Percentiles rank a stretch among this genome's conserved stretches.
These are phyloP conservation scores for Scutellaria minor DNA, from an alignment of 257 asterid species.

Conservation along the genomic window DNA sequence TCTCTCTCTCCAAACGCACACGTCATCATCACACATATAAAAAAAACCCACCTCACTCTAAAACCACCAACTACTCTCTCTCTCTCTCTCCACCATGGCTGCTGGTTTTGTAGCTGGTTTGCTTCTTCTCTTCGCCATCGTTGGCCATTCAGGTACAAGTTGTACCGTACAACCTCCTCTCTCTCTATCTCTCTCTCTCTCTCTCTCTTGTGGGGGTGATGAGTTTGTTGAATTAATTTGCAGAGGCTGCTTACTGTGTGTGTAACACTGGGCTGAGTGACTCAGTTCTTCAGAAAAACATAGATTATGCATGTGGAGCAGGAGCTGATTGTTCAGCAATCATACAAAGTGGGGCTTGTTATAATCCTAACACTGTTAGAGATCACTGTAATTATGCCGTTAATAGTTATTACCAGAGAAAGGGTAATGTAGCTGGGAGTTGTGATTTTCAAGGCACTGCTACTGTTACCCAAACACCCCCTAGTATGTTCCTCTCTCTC, in stretches of 20 bases:
- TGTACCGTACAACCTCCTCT: constrained; percentile 28
- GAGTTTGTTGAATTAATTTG: not conserved
- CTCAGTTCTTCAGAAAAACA: constrained; percentile 55
- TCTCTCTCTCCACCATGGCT: constrained; percentile 49
- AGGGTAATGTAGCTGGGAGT: constrained; percentile 48
- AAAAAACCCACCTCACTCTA: not conserved
- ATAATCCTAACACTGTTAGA: constrained; percentile 65
- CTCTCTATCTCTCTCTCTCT: not conserved
- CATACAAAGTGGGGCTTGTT: constrained; percentile 66
- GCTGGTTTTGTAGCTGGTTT: constrained; percentile 50
- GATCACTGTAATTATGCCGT: constrained; percentile 95
- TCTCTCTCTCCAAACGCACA: constrained; percentile 14
- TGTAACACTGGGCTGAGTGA: constrained; percentile 62
- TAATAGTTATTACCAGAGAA: constrained; percentile 82
- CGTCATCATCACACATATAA: constrained; percentile 8
- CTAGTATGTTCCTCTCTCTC: constrained; percentile 50
- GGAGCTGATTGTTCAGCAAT: constrained; percentile 85
- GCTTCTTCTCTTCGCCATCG: constrained; percentile 53
- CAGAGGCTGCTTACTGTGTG: constrained; percentile 70
- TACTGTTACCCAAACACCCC: constrained; percentile 35
- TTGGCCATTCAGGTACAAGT: constrained; percentile 50
- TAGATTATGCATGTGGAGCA: constrained; percentile 87
- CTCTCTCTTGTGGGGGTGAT: not conserved
- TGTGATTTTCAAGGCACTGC: constrained; percentile 80
- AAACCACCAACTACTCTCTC: constrained; percentile 6